phyloP scores from a whole-genome alignment of 108 stramenopile species.

The Epithemia pelagica region DNA sequence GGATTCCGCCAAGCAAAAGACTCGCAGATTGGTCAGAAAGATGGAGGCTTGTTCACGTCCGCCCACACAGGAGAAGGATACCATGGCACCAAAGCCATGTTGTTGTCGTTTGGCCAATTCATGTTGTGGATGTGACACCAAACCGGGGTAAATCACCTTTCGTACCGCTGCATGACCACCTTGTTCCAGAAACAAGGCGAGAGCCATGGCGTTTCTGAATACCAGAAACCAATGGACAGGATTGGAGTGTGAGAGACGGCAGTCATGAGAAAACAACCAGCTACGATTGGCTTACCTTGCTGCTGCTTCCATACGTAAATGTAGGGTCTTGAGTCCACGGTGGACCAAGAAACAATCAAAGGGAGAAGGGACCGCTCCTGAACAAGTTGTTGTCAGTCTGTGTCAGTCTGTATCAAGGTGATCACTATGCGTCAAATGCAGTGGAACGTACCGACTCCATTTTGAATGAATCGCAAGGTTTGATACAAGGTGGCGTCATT shows the following conservation, averaged over 20 bases:
- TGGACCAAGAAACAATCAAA: conserved; percentile 83
- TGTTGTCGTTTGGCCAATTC: conserved; percentile 73
- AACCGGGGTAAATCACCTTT: conserved; percentile 76
- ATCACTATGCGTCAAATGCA: no score
- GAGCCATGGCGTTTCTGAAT: conserved; percentile 67
- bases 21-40: conserved; percentile 45
- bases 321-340: conserved; percentile 83
- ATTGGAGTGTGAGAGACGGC: not conserved
- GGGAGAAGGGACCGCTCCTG: conserved; percentile 31
- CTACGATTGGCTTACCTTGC: conserved; percentile 38
- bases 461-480: conserved; percentile 76
- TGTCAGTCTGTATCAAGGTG: no score
- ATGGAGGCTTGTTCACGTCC: conserved; percentile 46
- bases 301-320: conserved; percentile 81
- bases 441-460: conserved; percentile 65
- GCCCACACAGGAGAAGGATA: conserved; percentile 81
- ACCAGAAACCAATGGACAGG: not conserved
- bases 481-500: conserved; percentile 51
- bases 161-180: conserved; percentile 39
- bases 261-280: not conserved
- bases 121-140: conserved; percentile 60
- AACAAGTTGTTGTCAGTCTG: no score
- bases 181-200: conserved; percentile 62
- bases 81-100: conserved; percentile 79
- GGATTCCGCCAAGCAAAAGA: conserved; percentile 68